Evolutionary conservation across 441 rosid genomes (phyloP).

Genomic region (Arabidopsis lyrata): DNA sequence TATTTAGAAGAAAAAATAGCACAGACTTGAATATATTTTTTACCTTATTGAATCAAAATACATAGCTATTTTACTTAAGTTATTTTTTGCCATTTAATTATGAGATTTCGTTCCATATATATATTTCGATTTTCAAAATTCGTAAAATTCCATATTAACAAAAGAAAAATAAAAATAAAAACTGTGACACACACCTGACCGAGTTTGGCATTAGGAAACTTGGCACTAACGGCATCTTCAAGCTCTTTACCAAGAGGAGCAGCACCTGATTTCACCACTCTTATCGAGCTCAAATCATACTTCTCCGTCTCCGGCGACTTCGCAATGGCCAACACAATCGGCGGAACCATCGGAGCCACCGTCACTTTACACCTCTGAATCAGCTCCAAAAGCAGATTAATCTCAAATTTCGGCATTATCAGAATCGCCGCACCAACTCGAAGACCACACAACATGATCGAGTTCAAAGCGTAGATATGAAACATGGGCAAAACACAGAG

Average conservation of each 20-base stretch:
- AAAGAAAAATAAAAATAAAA: not conserved
- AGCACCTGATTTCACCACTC: conserved; percentile 61
- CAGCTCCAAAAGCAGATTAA: conserved; percentile 49
- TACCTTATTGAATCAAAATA: too few relatives aligned
- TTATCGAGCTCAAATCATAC: conserved; percentile 55
- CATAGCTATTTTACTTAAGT: too few relatives aligned
- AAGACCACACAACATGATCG: conserved; percentile 59
- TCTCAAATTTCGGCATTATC: conserved; percentile 64
- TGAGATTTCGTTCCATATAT: not conserved
- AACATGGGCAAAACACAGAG: conserved; percentile 62
- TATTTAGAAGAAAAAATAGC: too few relatives aligned
- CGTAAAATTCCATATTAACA: not conserved
- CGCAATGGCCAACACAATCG: conserved; percentile 58
- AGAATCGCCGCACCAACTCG: conserved; percentile 64
- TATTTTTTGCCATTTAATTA: not conserved
- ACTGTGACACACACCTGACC: conserved; percentile 54
- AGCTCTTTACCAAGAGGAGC: conserved; percentile 68
- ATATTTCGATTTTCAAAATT: too few relatives aligned
- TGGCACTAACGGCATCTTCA: conserved; percentile 58
- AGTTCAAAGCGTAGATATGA: conserved; percentile 57
- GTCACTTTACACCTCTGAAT: conserved; percentile 54
- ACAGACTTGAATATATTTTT: too few relatives aligned
- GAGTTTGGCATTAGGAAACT: conserved; percentile 58
- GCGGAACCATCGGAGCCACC: conserved; percentile 64
- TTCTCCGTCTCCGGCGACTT: conserved; percentile 55